phyloP scores from a whole-genome alignment of 306 rosid species.

The Cicer yamashitae region DNA sequence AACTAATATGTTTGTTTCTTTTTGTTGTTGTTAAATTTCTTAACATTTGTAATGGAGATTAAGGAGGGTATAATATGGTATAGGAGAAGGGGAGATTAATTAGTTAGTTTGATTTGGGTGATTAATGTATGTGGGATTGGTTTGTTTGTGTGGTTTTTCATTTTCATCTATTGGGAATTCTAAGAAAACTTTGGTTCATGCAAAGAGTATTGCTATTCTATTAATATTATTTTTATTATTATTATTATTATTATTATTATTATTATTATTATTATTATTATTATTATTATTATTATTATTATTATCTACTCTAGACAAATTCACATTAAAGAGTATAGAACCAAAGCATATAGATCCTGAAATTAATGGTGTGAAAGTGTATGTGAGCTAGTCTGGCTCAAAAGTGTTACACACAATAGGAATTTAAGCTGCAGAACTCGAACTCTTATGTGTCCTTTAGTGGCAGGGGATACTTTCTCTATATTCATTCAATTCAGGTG shows the following conservation, averaged over 20 bases:
- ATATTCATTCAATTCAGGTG: constrained; percentile 45
- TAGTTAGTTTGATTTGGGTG: constrained; percentile 48
- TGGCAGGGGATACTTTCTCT: constrained; percentile 43
- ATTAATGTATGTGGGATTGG: constrained; percentile 40
- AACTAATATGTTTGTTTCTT: neutral
- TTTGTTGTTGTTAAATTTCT: constrained; percentile 33
- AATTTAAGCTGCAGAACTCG: constrained; percentile 36
- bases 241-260: too few species aligned
- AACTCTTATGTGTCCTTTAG: constrained; percentile 42
- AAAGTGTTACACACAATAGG: constrained; percentile 44
- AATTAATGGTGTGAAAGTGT: constrained; percentile 40
- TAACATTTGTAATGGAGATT: constrained; percentile 18
- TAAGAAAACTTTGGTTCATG: constrained; percentile 35
- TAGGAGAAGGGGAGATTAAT: constrained; percentile 43
- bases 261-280: too few species aligned
- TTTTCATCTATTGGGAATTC: constrained; percentile 33
- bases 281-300: too few species aligned
- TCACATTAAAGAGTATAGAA: constrained; percentile 8
- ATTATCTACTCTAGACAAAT: constrained; percentile 19
- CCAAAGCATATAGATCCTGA: constrained; percentile 29
- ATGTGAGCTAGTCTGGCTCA: constrained; percentile 33
- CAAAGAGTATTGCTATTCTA: constrained; percentile 12
- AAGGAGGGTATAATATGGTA: constrained; percentile 35
- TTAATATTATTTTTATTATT: neutral
- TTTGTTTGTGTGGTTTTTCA: constrained; percentile 43